phyloP scores from a whole-genome alignment of 2,329 filamentous ascomycete species.

The Ceratocystis lukuohia region DNA sequence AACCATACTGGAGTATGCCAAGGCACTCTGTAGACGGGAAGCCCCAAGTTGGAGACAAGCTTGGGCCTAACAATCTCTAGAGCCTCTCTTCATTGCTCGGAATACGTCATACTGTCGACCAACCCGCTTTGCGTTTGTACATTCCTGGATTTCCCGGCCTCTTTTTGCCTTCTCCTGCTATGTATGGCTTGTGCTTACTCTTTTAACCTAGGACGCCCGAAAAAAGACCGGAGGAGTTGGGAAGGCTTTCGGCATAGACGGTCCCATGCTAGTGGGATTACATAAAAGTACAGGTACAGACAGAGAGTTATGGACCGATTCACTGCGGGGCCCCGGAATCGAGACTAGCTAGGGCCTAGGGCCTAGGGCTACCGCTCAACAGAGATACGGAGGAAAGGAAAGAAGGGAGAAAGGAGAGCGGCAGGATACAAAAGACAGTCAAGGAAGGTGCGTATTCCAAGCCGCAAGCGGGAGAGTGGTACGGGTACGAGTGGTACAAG shows the following conservation, averaged over 20 bases:
- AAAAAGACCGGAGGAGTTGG: conserved; percentile 3
- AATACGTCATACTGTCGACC: neutral
- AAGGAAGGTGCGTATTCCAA: neutral
- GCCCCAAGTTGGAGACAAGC: conserved; percentile 4
- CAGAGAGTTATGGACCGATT: neutral
- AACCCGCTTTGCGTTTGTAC: neutral
- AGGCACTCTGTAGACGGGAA: neutral
- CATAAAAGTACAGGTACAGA: neutral
- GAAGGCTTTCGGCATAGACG: neutral
- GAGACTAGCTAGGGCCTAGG: neutral
- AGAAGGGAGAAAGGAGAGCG: neutral
- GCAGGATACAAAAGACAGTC: neutral
- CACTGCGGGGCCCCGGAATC: neutral
- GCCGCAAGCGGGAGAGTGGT: neutral
- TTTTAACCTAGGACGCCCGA: neutral
- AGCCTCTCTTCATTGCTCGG: neutral
- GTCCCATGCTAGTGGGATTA: neutral
- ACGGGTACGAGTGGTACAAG: neutral
- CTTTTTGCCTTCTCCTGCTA: neutral
- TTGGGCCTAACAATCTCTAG: neutral
- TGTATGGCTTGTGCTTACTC: neutral
- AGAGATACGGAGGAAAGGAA: neutral
- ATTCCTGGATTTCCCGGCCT: conserved; percentile 8
- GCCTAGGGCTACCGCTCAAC: neutral
- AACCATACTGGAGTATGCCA: neutral